phyloP scores from a whole-genome alignment of 2,329 filamentous ascomycete species.

The Penicillium janthinellum region DNA sequence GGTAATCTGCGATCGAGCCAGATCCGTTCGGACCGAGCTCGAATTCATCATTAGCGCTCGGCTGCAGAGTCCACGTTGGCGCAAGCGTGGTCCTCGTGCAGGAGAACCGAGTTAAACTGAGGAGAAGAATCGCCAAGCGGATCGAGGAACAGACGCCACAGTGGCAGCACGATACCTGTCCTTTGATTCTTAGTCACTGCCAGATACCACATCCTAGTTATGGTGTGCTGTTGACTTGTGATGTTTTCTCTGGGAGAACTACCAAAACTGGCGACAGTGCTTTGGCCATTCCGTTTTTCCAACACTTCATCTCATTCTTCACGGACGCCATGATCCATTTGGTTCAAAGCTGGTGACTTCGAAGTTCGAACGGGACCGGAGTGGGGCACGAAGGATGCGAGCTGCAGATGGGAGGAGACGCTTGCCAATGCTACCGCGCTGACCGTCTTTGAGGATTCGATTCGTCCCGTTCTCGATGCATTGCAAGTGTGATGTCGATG shows the following conservation, averaged over 20 bases:
- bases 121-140: neutral
- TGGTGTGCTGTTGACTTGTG: neutral
- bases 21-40: constrained; percentile 1
- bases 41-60: constrained; percentile 1
- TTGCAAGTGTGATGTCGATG: neutral
- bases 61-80: neutral
- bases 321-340: neutral
- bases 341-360: neutral
- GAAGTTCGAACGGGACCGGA: neutral
- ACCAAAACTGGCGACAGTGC: neutral
- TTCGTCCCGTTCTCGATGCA: neutral
- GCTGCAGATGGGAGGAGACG: neutral
- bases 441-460: neutral
- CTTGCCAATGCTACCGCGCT: neutral
- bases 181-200: neutral
- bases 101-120: neutral
- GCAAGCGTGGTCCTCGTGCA: constrained; percentile 1
- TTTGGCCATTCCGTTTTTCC: neutral
- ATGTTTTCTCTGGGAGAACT: neutral
- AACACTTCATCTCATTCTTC: neutral
- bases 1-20: neutral
- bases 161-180: neutral
- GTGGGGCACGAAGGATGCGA: neutral
- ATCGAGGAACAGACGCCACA: neutral
- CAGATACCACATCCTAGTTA: neutral